Evolutionary conservation across 2,329 filamentous ascomycete genomes (phyloP).

Genomic region (Diaporthe longicolla): DNA sequence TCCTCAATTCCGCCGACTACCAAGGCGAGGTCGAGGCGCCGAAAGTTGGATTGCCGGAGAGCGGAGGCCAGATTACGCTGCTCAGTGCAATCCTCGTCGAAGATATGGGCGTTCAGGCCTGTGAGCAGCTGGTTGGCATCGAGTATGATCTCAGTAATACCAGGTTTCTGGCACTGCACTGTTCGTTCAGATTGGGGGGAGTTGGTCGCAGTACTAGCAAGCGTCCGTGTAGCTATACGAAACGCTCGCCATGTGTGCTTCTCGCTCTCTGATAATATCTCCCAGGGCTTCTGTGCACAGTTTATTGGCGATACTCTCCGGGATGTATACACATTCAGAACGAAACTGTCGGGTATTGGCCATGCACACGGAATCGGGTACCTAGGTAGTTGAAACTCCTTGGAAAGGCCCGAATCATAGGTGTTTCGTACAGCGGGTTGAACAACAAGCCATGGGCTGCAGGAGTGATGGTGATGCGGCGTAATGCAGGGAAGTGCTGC

Average conservation of each 20-base stretch:
- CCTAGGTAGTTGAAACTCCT: slow-evolving; percentile 57
- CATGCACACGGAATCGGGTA: slow-evolving; percentile 53
- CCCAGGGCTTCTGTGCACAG: no score
- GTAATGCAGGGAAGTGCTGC: slow-evolving; percentile 52
- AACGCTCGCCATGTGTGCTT: slow-evolving; percentile 51
- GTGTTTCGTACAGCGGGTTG: slow-evolving; percentile 56
- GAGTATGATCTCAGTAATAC: slow-evolving; percentile 53
- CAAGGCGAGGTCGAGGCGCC: slow-evolving; percentile 48
- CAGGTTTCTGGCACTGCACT: slow-evolving; percentile 38
- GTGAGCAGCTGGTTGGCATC: slow-evolving; percentile 46
- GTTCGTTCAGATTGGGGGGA: slow-evolving; percentile 25
- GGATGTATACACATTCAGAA: no score
- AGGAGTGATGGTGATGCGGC: slow-evolving; percentile 55
- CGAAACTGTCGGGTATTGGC: slow-evolving; percentile 38
- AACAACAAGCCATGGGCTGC: slow-evolving; percentile 55
- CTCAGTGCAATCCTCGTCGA: slow-evolving; percentile 47
- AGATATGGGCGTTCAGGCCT: slow-evolving; percentile 52
- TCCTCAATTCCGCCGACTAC: slow-evolving; percentile 38
- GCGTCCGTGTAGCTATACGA: slow-evolving; percentile 47
- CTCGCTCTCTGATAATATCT: slow-evolving; percentile 1
- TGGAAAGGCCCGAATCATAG: slow-evolving; percentile 58
- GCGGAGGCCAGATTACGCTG: slow-evolving; percentile 47
- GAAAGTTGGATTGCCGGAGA: slow-evolving; percentile 47
- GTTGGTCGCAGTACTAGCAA: slow-evolving; percentile 41
- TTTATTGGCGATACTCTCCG: no score